These are phyloP conservation scores for Dryadomyces sulphureus DNA, from an alignment of 2,329 filamentous ascomycete species.

Conservation along the genomic window DNA sequence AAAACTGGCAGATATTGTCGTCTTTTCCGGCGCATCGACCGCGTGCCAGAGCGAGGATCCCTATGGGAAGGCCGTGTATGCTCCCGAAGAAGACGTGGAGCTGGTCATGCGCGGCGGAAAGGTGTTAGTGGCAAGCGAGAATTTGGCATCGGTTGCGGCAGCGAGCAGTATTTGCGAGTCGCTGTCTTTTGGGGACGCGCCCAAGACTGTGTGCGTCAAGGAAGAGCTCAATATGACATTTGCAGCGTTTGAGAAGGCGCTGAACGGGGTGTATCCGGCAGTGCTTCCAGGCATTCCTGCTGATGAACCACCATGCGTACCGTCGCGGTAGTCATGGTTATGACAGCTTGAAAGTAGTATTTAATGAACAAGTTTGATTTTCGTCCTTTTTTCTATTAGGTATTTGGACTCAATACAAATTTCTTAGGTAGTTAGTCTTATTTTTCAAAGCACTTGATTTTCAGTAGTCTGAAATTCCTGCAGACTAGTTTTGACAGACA, in stretches of 20 bases:
- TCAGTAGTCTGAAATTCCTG: too few relatives aligned
- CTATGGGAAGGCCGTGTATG: slow-evolving; percentile 14
- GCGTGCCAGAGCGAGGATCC: background rate
- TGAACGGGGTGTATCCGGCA: slow-evolving; percentile 14
- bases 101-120: slow-evolving; percentile 16
- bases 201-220: slow-evolving; percentile 12
- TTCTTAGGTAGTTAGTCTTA: too few relatives aligned
- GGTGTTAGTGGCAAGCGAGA: slow-evolving; percentile 10
- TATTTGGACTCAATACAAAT: too few relatives aligned
- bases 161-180: slow-evolving; percentile 9
- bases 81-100: slow-evolving; percentile 12
- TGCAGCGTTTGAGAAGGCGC: slow-evolving; percentile 9
- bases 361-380: too few relatives aligned
- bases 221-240: slow-evolving; percentile 14
- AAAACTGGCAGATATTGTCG: slow-evolving; percentile 26
- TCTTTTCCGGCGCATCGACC: slow-evolving; percentile 15
- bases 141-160: slow-evolving; percentile 1
- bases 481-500: too few relatives aligned
- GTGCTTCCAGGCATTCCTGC: slow-evolving; percentile 7
- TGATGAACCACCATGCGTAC: slow-evolving; percentile 13
- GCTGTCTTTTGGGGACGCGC: slow-evolving; percentile 8
- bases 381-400: too few relatives aligned
- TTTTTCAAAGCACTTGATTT: too few relatives aligned
- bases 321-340: too few relatives aligned
- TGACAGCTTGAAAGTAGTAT: too few relatives aligned